Evolutionary conservation across 305 asterid genomes (phyloP), one percentile per base, ranked within the genome.

Genomic region (Ajuga reptans): DNA sequence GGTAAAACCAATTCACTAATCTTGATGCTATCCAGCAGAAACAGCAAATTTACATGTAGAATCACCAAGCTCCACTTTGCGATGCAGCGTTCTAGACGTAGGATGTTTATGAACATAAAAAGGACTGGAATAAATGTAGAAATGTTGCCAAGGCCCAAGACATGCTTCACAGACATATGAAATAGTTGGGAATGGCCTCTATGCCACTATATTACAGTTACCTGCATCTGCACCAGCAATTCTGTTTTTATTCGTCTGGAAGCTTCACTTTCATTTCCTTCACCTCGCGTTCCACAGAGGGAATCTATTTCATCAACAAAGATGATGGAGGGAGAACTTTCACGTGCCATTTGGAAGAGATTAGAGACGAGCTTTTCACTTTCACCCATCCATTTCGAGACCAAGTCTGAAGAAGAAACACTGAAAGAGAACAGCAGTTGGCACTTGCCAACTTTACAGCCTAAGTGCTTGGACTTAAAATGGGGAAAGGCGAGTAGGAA

Each of bases 321-420:
- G 74, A 92, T 92, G 74, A 92, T 92, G 37, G 98, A 81, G 18
- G 98, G 98, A 68, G 97, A 79, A 68, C 97, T 93, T 77, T 93
- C 98, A 37, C 96, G 96, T 63, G 98, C 95, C 98, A 93, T 90
- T 78, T 93, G 90, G 84, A 93, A 90, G 71, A 93, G 97, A 75
- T 84, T 93, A 31, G 98, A 88, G 66, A 93, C 98, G 42, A 93
- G 89, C 85, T 90, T 93, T 74, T 93, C 98, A 83, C 98, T 93
- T 81, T 93, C 98, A 62, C 98, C 98, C 98, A 93, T 93, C 98
- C 98, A 93, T 75, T 93, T 92, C 9, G 98, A 92, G 31, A 92
- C 98, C 74, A 92, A 85, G 80, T 92, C 98, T 29, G 98, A 92
- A 34, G 98, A 93, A 36, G 97, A 93, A 74, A 93, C 80, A 66